Conservation (phyloP, 257 asterid species). For the Echites panduratus region DNA sequence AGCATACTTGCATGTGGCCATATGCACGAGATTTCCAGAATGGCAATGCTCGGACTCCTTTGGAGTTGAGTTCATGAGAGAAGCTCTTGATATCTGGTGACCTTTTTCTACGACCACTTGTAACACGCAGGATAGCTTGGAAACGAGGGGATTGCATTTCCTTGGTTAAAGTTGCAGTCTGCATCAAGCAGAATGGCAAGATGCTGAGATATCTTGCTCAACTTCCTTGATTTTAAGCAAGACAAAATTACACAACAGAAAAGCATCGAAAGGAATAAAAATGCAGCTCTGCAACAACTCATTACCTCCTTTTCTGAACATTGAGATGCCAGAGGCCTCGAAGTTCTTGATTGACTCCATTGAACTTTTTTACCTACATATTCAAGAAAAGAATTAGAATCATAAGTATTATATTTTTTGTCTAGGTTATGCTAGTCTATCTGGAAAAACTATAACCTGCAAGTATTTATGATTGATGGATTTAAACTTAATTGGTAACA, state of each 20-base stretch:
- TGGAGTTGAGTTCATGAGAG: constrained; percentile 93
- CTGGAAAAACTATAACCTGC: too few relatives aligned
- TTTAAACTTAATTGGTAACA: neutral
- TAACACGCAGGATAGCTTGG: constrained; percentile 82
- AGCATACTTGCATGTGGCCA: constrained; percentile 79
- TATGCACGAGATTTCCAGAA: constrained; percentile 94
- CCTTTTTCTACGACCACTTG: constrained; percentile 70
- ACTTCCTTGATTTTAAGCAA: neutral
- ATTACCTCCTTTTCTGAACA: constrained; percentile 61
- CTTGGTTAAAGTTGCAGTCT: constrained; percentile 79
- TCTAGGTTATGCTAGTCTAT: too few relatives aligned
- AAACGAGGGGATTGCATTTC: constrained; percentile 97
- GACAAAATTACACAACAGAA: neutral
- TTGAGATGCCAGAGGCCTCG: constrained; percentile 44
- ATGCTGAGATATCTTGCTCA: constrained; percentile 11
- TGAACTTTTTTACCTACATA: constrained; percentile 57
- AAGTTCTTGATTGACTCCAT: constrained; percentile 65
- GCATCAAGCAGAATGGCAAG: constrained; percentile 31
- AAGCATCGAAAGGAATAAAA: neutral
- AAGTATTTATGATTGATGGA: neutral
- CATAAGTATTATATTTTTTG: neutral
- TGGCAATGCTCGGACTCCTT: constrained; percentile 90
- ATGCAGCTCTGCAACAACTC: constrained; percentile 6
- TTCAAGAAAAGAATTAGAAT: constrained; percentile 8
- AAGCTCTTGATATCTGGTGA: constrained; percentile 77